These are phyloP conservation scores for Waitea zeae DNA, from an alignment of 1,284 basidiomycete genomes.

Conservation along the genomic window DNA sequence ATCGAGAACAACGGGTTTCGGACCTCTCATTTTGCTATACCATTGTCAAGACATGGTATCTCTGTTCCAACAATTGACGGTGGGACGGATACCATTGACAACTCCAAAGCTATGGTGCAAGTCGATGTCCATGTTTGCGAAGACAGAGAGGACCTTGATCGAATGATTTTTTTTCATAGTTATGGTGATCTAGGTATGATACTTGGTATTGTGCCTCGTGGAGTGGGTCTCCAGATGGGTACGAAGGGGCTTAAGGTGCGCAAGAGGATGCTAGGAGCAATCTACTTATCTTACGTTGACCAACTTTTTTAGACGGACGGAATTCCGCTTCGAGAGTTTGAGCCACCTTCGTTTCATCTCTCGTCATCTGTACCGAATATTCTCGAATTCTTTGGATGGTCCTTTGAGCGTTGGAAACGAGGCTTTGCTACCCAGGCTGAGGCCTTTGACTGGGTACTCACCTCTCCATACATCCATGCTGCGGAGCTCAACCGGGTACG, in stretches of 20 bases:
- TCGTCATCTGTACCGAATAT: conserved; percentile 26
- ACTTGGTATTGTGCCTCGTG: conserved; percentile 31
- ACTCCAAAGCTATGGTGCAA: conserved; percentile 21
- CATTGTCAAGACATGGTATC: conserved; percentile 12
- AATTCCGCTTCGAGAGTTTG: conserved; percentile 10
- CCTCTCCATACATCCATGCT: conserved; percentile 32
- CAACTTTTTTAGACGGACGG: conserved; percentile 5
- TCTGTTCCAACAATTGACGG: conserved; percentile 3
- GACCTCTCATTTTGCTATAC: conserved; percentile 46
- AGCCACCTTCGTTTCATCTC: conserved; percentile 7
- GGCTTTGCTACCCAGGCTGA: conserved; percentile 37
- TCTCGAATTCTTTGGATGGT: conserved; percentile 35
- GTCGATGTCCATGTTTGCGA: conserved; percentile 45
- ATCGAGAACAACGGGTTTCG: conserved; percentile 29
- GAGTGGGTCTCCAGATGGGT: conserved; percentile 29
- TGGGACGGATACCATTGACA: conserved; percentile 3
- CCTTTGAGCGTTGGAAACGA: conserved; percentile 25
- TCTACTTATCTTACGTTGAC: conserved; percentile 9
- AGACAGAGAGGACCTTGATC: conserved; percentile 27
- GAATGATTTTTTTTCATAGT: conserved; percentile 33
- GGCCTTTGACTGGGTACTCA: conserved; percentile 36
- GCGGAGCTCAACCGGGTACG: conserved; percentile 12
- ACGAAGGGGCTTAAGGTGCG: conserved; percentile 39
- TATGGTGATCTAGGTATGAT: conserved; percentile 61
- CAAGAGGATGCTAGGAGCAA: conserved; percentile 13